Evolutionary conservation across 1,139 yeast species (phyloP).

Genomic region (Candida sp.): DNA sequence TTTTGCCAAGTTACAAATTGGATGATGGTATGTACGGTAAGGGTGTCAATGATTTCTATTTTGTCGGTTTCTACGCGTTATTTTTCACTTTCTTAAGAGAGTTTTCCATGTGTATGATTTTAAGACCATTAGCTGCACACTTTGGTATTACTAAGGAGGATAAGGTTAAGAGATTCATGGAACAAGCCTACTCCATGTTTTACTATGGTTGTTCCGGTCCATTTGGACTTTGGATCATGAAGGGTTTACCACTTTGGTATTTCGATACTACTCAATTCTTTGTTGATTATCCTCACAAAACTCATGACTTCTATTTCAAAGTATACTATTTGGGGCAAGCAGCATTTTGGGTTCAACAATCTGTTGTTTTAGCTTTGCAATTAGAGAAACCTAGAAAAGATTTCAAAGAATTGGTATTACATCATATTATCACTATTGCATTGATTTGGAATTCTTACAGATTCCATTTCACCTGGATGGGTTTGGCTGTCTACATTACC

Average conservation of each 20-base stretch:
- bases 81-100: conserved; percentile 91
- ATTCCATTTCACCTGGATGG: conserved; percentile 97
- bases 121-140: conserved; percentile 64
- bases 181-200: conserved; percentile 81
- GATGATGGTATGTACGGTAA: conserved; percentile 70
- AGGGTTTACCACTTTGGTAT: conserved; percentile 79
- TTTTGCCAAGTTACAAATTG: conserved; percentile 66
- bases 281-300: conserved; percentile 75
- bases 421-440: conserved; percentile 88
- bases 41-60: conserved; percentile 79
- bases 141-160: conserved; percentile 55
- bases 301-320: conserved; percentile 71
- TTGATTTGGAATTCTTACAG: conserved; percentile 88
- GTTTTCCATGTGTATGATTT: conserved; percentile 78
- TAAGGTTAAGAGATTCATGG: conserved; percentile 81
- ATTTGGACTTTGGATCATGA: conserved; percentile 86
- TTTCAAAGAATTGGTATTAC: conserved; percentile 85
- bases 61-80: conserved; percentile 76
- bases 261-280: conserved; percentile 84
- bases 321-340: conserved; percentile 89
- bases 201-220: conserved; percentile 86
- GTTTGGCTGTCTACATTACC: conserved; percentile 83
- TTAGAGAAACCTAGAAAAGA: conserved; percentile 96
- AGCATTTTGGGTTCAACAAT: conserved; percentile 97
- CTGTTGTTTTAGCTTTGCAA: conserved; percentile 74